phyloP scores from a whole-genome alignment of 164 flowering plant species.

The Santalum album region DNA sequence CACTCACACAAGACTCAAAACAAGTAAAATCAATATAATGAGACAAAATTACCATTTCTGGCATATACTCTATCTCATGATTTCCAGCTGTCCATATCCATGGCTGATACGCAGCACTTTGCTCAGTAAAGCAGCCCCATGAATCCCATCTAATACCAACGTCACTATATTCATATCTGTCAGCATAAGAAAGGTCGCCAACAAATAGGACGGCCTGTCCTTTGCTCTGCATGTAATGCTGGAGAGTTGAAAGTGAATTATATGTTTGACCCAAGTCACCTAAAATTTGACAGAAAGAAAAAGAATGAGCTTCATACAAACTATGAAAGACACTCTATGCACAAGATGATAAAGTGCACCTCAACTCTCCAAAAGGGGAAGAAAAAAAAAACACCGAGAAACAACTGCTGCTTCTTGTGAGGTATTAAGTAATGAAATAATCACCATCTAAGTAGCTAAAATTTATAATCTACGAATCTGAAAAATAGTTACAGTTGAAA shows the following conservation, averaged over 20 bases:
- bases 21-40: neutral
- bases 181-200: conserved; percentile 98
- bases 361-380: neutral
- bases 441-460: neutral
- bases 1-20: neutral
- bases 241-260: conserved; percentile 85
- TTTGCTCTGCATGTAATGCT: conserved; percentile 76
- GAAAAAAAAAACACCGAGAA: neutral
- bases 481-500: too few relatives aligned
- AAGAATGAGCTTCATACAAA: neutral
- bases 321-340: neutral
- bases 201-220: conserved; percentile 70
- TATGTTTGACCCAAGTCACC: conserved; percentile 96
- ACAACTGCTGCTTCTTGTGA: too few relatives aligned
- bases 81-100: conserved; percentile 98
- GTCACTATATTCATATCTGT: conserved; percentile 65
- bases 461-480: too few relatives aligned
- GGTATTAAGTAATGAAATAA: too few relatives aligned
- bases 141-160: conserved; percentile 89
- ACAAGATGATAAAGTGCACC: neutral
- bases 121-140: conserved; percentile 87
- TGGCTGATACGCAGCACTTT: conserved; percentile 83
- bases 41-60: conserved; percentile 52
- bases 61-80: conserved; percentile 91
- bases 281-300: conserved; percentile 14